These are phyloP conservation scores for Phytopythium oedochilum DNA, from an alignment of 352 stramenopile genomes.

Conservation along the genomic window DNA sequence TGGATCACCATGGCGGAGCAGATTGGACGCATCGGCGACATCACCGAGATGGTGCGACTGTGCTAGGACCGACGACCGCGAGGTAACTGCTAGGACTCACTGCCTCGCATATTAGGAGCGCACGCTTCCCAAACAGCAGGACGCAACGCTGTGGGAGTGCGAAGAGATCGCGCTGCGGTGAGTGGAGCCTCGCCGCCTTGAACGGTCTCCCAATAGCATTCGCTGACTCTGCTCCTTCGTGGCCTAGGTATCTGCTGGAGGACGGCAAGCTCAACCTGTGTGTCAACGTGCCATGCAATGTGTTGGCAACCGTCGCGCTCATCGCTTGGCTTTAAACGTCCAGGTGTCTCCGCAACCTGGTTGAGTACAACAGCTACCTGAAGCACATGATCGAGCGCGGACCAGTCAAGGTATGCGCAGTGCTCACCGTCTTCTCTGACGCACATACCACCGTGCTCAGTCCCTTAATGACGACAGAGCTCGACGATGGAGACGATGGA, in stretches of 20 bases:
- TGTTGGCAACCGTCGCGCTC: background rate
- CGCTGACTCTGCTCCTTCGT: background rate
- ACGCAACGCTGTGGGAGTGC: constrained; percentile 88
- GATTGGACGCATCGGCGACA: constrained; percentile 83
- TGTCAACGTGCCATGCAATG: constrained; percentile 4
- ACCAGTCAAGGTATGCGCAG: constrained; percentile 41
- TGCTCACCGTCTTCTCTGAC: background rate
- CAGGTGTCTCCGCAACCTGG: constrained; percentile 75
- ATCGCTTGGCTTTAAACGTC: background rate
- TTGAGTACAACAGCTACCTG: constrained; percentile 79
- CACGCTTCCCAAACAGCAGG: constrained; percentile 73
- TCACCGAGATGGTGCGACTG: constrained; percentile 75
- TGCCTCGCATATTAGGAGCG: constrained; percentile 34
- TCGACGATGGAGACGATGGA: constrained; percentile 68
- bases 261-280: constrained; percentile 91
- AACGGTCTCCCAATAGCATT: background rate
- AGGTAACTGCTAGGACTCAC: background rate
- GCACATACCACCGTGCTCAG: too few relatives aligned
- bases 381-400: constrained; percentile 62
- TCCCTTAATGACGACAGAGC: constrained; percentile 20
- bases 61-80: background rate
- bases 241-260: constrained; percentile 78
- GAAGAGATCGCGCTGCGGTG: constrained; percentile 83
- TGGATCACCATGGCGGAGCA: constrained; percentile 89
- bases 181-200: background rate